Base-by-base conservation (phyloP, 2,329 filamentous ascomycete genomes). In the Penicillium sp. region DNA sequence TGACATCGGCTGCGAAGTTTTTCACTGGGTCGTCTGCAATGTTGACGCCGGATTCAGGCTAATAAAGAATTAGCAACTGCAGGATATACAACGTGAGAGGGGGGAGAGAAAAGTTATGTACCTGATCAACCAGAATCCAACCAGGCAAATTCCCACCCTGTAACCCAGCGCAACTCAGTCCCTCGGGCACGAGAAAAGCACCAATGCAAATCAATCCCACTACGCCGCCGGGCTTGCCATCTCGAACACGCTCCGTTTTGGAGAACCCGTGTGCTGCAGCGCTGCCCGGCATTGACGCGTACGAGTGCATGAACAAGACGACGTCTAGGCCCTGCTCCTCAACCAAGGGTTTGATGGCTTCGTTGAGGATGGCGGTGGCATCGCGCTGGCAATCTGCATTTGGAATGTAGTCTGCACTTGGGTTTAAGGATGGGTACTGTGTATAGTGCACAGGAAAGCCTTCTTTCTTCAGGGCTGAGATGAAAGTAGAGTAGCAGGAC, bases 171-270 rank as follows among this genome's bases (percentile, higher is more conserved):
- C 63, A 64, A 21, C 64, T 67, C 1, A 62, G 9, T 0, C 71
- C 72, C 55, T 71, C 66, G 0, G 71, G 68, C n/a, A 71, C 61
- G 1, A 76, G 59, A 49, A 76, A 76, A 0, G 69, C 69, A 16
- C 68, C 66, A 20, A 71, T 60, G 53, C 65, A 72, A 6, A 69
- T 53, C 16, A 73, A 51, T 20, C 66, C 68, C 16, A 71, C 14
- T 2, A 73, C 61, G 0, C 67, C 69, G 3, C 71, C 71, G 3
- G 51, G 20, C 49, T 68, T 65, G 14, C 65, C 69, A 18, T 64
- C 45, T 28, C 63, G 56, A 5, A 54, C 35, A 5, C 71, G 67
- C 47, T 65, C 59, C 1, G 61, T 53, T 40, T 63, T 66, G 30
- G 59, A 53, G 9, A 69, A 57, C 0, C 66, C 69, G 6, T 53